These are phyloP conservation scores for Neurospora discreta DNA, from an alignment of 495 filamentous ascomycete species.

Conservation along the genomic window DNA sequence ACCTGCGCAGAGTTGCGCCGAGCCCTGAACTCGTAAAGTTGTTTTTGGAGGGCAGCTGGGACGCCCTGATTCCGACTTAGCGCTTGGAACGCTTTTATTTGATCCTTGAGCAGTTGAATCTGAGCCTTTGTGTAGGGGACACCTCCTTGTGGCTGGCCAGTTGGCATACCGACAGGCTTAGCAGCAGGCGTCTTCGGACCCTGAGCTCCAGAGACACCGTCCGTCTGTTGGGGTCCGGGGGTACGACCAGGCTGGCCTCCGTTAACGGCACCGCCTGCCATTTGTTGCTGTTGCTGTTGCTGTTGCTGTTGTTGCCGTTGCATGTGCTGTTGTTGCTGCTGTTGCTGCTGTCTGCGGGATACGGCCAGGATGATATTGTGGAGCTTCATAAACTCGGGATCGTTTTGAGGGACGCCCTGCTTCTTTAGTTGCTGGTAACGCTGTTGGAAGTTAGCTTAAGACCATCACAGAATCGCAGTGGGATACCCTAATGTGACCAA, in stretches of 20 bases:
- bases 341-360: slow-evolving; percentile 46
- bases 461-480: neutral
- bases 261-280: slow-evolving; percentile 37
- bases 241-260: slow-evolving; percentile 26
- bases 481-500: neutral
- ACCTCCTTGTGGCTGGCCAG: slow-evolving; percentile 6
- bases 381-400: slow-evolving; percentile 72
- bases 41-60: slow-evolving; percentile 59
- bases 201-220: neutral
- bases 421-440: slow-evolving; percentile 75
- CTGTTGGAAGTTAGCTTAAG: slow-evolving; percentile 36
- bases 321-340: slow-evolving; percentile 32
- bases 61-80: slow-evolving; percentile 72
- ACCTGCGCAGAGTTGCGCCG: slow-evolving; percentile 46
- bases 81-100: slow-evolving; percentile 74
- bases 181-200: slow-evolving; percentile 32
- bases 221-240: slow-evolving; percentile 16
- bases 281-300: slow-evolving; percentile 32
- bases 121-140: slow-evolving; percentile 58
- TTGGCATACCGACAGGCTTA: slow-evolving; percentile 3
- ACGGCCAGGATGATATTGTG: slow-evolving; percentile 54
- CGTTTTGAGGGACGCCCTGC: slow-evolving; percentile 56
- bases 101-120: slow-evolving; percentile 55
- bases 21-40: slow-evolving; percentile 62
- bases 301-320: slow-evolving; percentile 31